phyloP scores from a whole-genome alignment of 1,284 basidiomycete genomes.

The Ceratobasidium theobromae region DNA sequence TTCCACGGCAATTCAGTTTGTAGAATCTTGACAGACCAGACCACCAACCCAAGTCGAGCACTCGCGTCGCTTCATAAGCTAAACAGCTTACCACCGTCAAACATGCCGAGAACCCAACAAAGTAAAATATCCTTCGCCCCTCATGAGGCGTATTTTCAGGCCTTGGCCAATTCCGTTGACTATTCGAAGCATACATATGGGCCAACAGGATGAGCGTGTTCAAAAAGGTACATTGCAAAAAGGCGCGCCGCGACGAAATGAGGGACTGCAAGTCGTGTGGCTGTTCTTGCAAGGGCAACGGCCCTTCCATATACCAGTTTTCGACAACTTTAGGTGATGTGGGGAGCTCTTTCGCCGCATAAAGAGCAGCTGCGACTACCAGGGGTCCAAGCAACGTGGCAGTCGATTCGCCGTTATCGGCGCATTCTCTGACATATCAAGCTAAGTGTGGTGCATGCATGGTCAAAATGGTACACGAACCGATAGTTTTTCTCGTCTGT shows the following conservation, averaged over 20 bases:
- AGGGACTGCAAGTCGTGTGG: constrained; percentile 62
- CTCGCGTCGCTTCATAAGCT: constrained; percentile 52
- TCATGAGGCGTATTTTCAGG: constrained; percentile 17
- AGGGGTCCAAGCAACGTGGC: constrained; percentile 78
- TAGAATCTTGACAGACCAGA: constrained; percentile 50
- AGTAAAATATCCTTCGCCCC: constrained; percentile 44
- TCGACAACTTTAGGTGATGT: constrained; percentile 40
- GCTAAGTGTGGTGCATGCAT: background rate
- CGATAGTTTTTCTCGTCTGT: constrained; percentile 85
- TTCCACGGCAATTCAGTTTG: background rate
- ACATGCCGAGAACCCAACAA: constrained; percentile 59
- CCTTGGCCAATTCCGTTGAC: constrained; percentile 4
- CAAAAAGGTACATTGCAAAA: constrained; percentile 55
- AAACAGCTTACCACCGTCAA: constrained; percentile 54
- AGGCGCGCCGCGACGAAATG: constrained; percentile 66
- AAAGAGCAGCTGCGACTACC: constrained; percentile 65
- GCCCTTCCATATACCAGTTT: constrained; percentile 74
- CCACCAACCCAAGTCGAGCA: constrained; percentile 59
- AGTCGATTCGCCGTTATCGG: constrained; percentile 82
- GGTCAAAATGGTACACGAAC: constrained; percentile 46
- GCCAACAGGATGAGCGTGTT: constrained; percentile 16
- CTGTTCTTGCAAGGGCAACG: constrained; percentile 44
- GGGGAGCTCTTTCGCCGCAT: constrained; percentile 37
- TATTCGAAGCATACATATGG: constrained; percentile 24
- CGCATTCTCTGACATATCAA: constrained; percentile 58